Base-by-base conservation (phyloP, 208 protist genomes). In the Acanthamoeba quina region DNA sequence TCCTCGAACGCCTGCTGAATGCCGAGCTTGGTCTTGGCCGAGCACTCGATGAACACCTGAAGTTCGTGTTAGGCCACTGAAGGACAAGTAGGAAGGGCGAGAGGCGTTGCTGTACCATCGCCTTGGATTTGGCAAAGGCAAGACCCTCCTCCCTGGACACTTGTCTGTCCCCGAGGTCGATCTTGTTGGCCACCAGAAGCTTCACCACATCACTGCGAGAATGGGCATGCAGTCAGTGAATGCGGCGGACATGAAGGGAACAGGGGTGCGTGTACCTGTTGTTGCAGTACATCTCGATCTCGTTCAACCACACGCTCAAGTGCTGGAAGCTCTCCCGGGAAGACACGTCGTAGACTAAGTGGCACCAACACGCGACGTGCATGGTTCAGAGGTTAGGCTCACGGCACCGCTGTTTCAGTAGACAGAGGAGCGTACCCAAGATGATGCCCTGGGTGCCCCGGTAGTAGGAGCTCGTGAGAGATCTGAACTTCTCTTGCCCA, bases 271-370 rank as follows among this genome's bases (percentile, higher is more conserved):
- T 7, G 29, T 49, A 90, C 88, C 52, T 56, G 47, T 92, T 80
- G 88, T 92, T 92, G 68, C 66, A 92, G 88, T 92, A 92, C 68
- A 74, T 92, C 88, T 92, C 88, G 9, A 92, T 78, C 44, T 92
- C 68, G 34, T 82, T 52, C n/a, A 92, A 62, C 68, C 68, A 92
- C 17, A 47, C 62, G 44, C 26, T 62, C 6, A 78, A 17, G 41
- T 92, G 68, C 62, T 82, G 44, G 44, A 92, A 74, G 52, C 88
- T 82, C 66, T 92, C 52, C 10, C 88, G 15, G 21, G 80, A 92
- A n/a, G 68, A 56, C 26, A 92, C 68, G 26, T 92, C 66, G 29
- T 82, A 82, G 31, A 92, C 66, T 92, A 6, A 19, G 6, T 4
- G 24, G 9, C n/a, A 89, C 26, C 10, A 89, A 66, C 31, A 70